phyloP scores from a whole-genome alignment of 2,329 filamentous ascomycete species.

The Verticillium isaacii region DNA sequence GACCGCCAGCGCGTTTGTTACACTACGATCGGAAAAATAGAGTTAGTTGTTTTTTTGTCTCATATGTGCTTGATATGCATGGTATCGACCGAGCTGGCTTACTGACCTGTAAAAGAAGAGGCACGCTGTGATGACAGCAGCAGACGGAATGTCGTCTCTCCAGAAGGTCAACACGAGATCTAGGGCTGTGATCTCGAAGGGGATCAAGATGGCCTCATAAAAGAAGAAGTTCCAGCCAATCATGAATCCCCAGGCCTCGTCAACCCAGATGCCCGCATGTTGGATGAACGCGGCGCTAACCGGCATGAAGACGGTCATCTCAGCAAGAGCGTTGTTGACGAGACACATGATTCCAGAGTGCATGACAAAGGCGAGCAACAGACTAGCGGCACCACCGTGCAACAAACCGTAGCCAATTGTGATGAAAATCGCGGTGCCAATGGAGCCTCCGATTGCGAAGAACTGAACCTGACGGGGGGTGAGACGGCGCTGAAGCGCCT shows the following conservation, averaged over 20 bases:
- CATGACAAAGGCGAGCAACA: slow-evolving; percentile 54
- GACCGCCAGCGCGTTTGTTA: slow-evolving; percentile 19
- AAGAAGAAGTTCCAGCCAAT: slow-evolving; percentile 39
- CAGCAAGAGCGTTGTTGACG: slow-evolving; percentile 61
- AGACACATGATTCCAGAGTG: slow-evolving; percentile 52
- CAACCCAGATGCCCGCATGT: slow-evolving; percentile 60
- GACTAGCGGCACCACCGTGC: slow-evolving; percentile 36
- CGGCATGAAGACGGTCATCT: slow-evolving; percentile 60
- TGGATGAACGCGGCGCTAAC: slow-evolving; percentile 60
- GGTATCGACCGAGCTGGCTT: too few relatives aligned
- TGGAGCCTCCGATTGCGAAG: slow-evolving; percentile 54
- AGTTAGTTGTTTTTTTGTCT: too few relatives aligned
- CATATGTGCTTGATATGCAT: too few relatives aligned
- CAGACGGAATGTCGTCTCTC: slow-evolving; percentile 8
- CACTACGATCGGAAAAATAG: too few relatives aligned
- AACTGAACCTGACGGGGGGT: slow-evolving; percentile 53
- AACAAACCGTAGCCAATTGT: slow-evolving; percentile 52
- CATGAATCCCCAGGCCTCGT: slow-evolving; percentile 59
- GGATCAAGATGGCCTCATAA: slow-evolving; percentile 36
- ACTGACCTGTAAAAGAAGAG: slow-evolving; percentile 17
- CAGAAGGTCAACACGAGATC: slow-evolving; percentile 22
- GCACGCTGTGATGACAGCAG: slow-evolving; percentile 6
- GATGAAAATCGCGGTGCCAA: slow-evolving; percentile 56
- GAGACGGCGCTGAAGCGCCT: slow-evolving; percentile 32
- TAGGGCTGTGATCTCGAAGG: slow-evolving; percentile 39